Base-by-base conservation (phyloP, 2,329 filamentous ascomycete species). In the Aspergillus thermomutatus region DNA sequence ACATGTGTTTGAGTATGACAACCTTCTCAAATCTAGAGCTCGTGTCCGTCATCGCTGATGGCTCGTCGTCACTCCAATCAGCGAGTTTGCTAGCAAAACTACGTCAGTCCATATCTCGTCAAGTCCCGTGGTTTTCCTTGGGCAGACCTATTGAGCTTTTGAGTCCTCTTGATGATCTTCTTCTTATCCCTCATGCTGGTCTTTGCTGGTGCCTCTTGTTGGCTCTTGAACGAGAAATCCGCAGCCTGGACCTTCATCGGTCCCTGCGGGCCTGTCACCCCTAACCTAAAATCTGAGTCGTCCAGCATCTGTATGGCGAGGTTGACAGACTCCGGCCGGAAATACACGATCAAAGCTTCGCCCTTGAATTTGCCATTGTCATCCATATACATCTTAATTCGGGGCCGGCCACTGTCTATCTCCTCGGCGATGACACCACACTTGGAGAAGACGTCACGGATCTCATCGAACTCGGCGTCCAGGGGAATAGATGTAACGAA, bases 1-100 rank as follows among this genome's bases (percentile, higher is more conserved):
- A 99, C 88, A 96, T 96, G 76, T 96, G 87, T 70, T 91, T 91
- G 61, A 99, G 78, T 56, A 97, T 87, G 27, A 96, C 92, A 17
- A 90, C 80, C 72, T 92, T 95, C 66, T 92, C 90, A 76, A 84
- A 89, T 67, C 78, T 78, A 14, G 79, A 80, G 60, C 74, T 81
- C 8, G 80, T 82, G 45, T 85, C 80, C n/a, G 82, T 80, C 25
- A 85, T 67, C 25, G 79, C 74, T 1, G 80, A 83, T 26, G 88
- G 83, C 54, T 93, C 88, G 70, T 97, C 92, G 68, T 97, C 93
- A 68, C 91, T 90, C 94, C 94, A 99, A 73, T 97, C 92, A 3
- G 92, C 89, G 34, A 97, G 84, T 76, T 93, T 92, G 50, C 91
- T 93, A 67, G 54, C 9, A 37, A 11, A 31, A 1, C 8, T 37